Percentiles rank a stretch among this genome's conserved stretches.
These are phyloP conservation scores for Phytophthora niederhauseri DNA, from an alignment of 352 stramenopile species.

Conservation along the genomic window DNA sequence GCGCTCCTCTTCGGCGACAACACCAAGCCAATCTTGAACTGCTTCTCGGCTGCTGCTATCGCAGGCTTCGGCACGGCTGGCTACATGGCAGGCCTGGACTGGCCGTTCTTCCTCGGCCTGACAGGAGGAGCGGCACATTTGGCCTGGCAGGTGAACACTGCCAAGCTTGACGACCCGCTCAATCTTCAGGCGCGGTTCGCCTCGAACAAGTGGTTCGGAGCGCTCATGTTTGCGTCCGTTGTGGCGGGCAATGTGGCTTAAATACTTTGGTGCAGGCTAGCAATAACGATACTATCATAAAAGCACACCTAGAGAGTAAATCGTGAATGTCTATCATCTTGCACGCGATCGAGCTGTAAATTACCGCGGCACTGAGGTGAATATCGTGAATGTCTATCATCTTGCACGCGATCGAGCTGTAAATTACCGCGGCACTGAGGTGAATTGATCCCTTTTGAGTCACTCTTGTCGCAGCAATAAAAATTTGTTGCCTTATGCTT, in stretches of 20 bases:
- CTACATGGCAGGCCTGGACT: conserved; percentile 83
- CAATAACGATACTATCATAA: not conserved
- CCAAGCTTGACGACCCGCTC: conserved; percentile 93
- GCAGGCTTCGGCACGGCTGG: conserved; percentile 69
- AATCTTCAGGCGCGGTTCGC: conserved; percentile 95
- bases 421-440: too few relatives aligned
- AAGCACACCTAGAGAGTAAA: not conserved
- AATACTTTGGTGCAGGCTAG: not conserved
- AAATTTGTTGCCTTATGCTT: too few relatives aligned
- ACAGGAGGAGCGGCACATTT: conserved; percentile 91
- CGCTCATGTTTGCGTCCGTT: conserved; percentile 84
- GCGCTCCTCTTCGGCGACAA: conserved; percentile 95
- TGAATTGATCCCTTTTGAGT: too few relatives aligned
- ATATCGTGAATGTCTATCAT: too few relatives aligned
- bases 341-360: too few relatives aligned
- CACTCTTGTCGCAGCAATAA: too few relatives aligned
- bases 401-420: too few relatives aligned
- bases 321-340: not conserved
- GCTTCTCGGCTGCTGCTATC: conserved; percentile 75
- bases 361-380: too few relatives aligned
- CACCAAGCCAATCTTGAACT: conserved; percentile 94
- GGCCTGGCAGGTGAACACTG: conserved; percentile 97
- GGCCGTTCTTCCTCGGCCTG: conserved; percentile 92
- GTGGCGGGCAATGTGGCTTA: conserved; percentile 70
- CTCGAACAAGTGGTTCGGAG: conserved; percentile 94